Evolutionary conservation across 192 early-diverging fungal species (phyloP), one percentile per base, ranked within the genome.

Genomic region (Coemansia sp.): DNA sequence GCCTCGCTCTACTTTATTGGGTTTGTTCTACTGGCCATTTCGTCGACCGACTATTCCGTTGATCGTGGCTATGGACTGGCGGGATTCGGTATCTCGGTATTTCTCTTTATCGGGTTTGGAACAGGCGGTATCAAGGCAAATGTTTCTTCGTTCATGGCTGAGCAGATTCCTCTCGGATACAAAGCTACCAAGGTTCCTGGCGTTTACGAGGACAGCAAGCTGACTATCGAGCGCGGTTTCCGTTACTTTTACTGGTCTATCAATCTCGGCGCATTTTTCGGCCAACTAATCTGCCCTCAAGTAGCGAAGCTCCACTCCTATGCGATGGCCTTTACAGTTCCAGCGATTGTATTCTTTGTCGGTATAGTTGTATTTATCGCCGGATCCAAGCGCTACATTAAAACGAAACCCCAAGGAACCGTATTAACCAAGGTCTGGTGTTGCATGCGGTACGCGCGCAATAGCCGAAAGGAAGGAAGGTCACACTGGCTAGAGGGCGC

Each of bases 111-210:
- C 61, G 89, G 88, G 42, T 56, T 91, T 6, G 90, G 87, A 58
- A 89, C 89, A 7, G 92, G 92, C 61, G 90, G 91, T 11, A 93
- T 93, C 79, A 91, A 91, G 69, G 56, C 88, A 38, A 91, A 91
- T 61, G 89, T 93, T 4, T 87, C 89, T 4, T 76, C 90, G 19
- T 74, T 93, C 64, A 86, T 90, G 20, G 91, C 89, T 20, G 90
- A 93, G 36, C 91, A 93, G 77, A 71, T 71, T 51, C 64, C 44
- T 5, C 72, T 64, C 1, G 80, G 65, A 17, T 69, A 46, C 59
- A 64, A 61, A 64, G 34, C 59, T 4, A 70, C 67, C 31, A 69
- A 66, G 60, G 61, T 46, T 68, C 56, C 67, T 71, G 46, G 61
- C 86, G 7, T 88, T 65, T 46, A 78, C 88, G 44, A 84, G 74